Conservation (phyloP, 495 filamentous ascomycete species). For the Hypoxylon fuscum region DNA sequence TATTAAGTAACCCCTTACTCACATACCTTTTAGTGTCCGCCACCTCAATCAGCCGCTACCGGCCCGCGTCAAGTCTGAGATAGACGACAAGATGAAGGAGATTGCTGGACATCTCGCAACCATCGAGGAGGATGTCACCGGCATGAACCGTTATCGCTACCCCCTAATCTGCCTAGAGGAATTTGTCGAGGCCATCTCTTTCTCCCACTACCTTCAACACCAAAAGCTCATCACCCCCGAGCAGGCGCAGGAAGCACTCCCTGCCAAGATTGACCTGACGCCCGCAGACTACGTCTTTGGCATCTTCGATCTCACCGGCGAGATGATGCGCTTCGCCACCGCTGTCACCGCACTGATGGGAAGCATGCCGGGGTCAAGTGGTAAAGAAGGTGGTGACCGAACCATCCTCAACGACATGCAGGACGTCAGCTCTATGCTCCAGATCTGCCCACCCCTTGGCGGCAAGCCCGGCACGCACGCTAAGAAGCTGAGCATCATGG, state of each 20-base stretch:
- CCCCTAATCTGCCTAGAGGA: conserved; percentile 89
- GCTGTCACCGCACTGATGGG: conserved; percentile 75
- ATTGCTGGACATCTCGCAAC: conserved; percentile 73
- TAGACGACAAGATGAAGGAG: conserved; percentile 67
- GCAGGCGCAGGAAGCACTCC: conserved; percentile 63
- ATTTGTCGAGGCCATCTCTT: conserved; percentile 84
- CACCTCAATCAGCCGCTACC: conserved; percentile 71
- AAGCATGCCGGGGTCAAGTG: conserved; percentile 36
- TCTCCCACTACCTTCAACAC: conserved; percentile 84
- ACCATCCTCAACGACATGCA: conserved; percentile 81
- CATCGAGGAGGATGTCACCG: conserved; percentile 76
- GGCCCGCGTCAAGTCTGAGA: conserved; percentile 68
- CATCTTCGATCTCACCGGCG: conserved; percentile 89
- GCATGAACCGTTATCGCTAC: conserved; percentile 86
- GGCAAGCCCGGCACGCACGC: conserved; percentile 55
- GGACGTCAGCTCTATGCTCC: conserved; percentile 74
- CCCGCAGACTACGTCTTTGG: conserved; percentile 90
- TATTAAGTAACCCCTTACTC: neutral
- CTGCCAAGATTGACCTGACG: conserved; percentile 67
- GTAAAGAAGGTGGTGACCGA: conserved; percentile 35
- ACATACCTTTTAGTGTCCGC: conserved; percentile 62
- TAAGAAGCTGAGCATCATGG: conserved; percentile 90
- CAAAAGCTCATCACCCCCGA: conserved; percentile 75
- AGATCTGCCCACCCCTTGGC: conserved; percentile 68
- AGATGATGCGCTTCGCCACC: conserved; percentile 96